Evolutionary conservation across 176 grass and related monocot species (phyloP).

Genomic region (Dendrocalamus sinicus): DNA sequence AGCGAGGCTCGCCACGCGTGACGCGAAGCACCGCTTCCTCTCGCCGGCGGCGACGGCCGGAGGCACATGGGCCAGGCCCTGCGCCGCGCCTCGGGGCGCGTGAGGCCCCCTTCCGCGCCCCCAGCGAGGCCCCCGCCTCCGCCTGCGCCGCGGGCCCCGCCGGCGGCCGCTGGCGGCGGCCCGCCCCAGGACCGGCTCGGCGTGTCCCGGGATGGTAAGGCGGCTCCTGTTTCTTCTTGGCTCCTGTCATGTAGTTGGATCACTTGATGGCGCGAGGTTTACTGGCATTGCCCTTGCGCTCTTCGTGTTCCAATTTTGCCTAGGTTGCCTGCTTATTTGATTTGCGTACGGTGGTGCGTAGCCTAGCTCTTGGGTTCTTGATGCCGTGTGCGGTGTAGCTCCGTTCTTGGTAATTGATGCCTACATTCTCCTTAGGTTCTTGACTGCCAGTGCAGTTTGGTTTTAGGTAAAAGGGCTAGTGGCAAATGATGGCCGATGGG

Average conservation of each 20-base stretch:
- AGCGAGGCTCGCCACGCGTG: constrained; percentile 25
- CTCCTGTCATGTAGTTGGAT: background rate
- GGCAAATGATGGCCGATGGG: background rate
- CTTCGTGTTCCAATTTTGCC: background rate
- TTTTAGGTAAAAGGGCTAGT: background rate
- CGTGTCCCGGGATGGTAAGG: constrained; percentile 42
- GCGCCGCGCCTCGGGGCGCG: constrained; percentile 45
- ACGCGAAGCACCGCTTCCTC: constrained; percentile 11
- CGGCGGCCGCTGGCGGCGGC: constrained; percentile 33
- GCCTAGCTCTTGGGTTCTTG: too few relatives aligned
- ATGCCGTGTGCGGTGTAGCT: background rate
- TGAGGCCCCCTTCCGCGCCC: constrained; percentile 33
- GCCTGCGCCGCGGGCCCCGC: background rate
- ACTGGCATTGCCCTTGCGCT: background rate
- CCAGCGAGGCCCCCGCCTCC: constrained; percentile 20
- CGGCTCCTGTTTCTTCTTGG: background rate
- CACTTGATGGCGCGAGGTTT: background rate
- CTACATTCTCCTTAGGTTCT: background rate
- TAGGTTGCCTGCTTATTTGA: background rate
- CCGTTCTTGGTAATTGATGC: constrained; percentile 1
- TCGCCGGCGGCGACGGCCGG: constrained; percentile 24
- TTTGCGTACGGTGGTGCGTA: background rate
- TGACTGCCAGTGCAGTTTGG: background rate
- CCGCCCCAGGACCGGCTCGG: constrained; percentile 45
- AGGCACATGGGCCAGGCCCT: constrained; percentile 60